phyloP scores from a whole-genome alignment of 2,329 filamentous ascomycete genomes.

The Diaporthe sp. region DNA sequence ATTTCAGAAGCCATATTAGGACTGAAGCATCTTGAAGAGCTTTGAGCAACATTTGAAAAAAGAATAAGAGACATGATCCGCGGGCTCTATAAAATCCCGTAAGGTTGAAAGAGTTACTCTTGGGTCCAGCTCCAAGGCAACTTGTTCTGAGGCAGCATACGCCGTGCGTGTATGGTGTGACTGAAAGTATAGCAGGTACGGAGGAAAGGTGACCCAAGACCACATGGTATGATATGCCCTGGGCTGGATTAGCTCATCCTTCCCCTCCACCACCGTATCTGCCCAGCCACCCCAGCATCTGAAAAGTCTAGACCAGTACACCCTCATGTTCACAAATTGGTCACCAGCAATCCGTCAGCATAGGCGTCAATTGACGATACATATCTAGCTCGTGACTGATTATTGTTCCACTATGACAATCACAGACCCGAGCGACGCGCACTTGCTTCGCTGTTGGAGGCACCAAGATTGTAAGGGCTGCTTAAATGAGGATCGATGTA shows the following conservation, averaged over 20 bases:
- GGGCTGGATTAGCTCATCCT: constrained; percentile 28
- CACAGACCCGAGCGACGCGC: constrained; percentile 51
- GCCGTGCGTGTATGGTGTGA: not conserved
- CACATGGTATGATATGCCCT: not conserved
- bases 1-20: not conserved
- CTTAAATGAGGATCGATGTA: constrained; percentile 59
- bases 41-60: not conserved
- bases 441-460: constrained; percentile 65
- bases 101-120: too few relatives aligned
- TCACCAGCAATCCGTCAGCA: not conserved
- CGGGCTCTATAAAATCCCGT: not conserved
- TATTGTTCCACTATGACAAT: constrained; percentile 18
- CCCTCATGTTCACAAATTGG: not conserved
- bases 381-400: not conserved
- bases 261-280: constrained; percentile 11
- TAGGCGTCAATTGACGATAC: not conserved
- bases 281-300: not conserved
- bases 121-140: not conserved
- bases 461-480: constrained; percentile 64
- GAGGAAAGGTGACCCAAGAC: not conserved
- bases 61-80: not conserved
- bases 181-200: not conserved
- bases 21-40: not conserved
- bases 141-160: not conserved
- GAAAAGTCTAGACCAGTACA: not conserved